Evolutionary conservation across 2,329 filamentous ascomycete species (phyloP).

Genomic region (Aspergillus oerlinghausenensis): DNA sequence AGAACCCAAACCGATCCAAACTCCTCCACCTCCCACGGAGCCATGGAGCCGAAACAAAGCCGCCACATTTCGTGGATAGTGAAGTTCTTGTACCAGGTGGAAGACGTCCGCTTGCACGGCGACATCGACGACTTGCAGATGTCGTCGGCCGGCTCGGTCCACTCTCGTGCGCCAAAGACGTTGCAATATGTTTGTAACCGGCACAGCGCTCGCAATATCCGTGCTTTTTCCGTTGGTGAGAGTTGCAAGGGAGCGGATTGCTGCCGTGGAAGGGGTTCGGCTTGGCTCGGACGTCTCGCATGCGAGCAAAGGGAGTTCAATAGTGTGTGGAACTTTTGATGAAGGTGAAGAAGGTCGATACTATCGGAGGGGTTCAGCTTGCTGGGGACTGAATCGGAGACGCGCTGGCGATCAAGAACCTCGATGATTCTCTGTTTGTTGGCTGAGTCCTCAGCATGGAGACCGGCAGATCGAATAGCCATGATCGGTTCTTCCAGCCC

Average conservation of each 20-base stretch:
- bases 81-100: slow-evolving; percentile 15
- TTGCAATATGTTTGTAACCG: slow-evolving; percentile 15
- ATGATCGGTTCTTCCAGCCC: slow-evolving; percentile 10
- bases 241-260: background rate
- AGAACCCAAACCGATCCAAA: slow-evolving; percentile 13
- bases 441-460: slow-evolving; percentile 7
- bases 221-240: slow-evolving; percentile 5
- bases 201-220: slow-evolving; percentile 12
- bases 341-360: slow-evolving; percentile 8
- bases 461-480: slow-evolving; percentile 10
- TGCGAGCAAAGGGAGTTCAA: slow-evolving; percentile 3
- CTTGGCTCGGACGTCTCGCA: slow-evolving; percentile 1
- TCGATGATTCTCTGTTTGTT: slow-evolving; percentile 9
- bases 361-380: slow-evolving; percentile 1
- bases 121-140: background rate
- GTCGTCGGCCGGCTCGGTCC: slow-evolving; percentile 1
- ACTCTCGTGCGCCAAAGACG: slow-evolving; percentile 13
- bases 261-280: background rate
- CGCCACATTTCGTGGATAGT: slow-evolving; percentile 12
- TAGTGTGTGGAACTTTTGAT: slow-evolving; percentile 4
- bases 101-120: slow-evolving; percentile 1
- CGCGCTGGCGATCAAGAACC: slow-evolving; percentile 10
- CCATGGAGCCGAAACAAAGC: slow-evolving; percentile 12
- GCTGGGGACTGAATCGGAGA: background rate
- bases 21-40: slow-evolving; percentile 15